Evolutionary conservation across 2,329 filamentous ascomycete genomes (phyloP), one percentile per base, ranked within the genome.

Genomic region (Acephala macrosclerotiorum): DNA sequence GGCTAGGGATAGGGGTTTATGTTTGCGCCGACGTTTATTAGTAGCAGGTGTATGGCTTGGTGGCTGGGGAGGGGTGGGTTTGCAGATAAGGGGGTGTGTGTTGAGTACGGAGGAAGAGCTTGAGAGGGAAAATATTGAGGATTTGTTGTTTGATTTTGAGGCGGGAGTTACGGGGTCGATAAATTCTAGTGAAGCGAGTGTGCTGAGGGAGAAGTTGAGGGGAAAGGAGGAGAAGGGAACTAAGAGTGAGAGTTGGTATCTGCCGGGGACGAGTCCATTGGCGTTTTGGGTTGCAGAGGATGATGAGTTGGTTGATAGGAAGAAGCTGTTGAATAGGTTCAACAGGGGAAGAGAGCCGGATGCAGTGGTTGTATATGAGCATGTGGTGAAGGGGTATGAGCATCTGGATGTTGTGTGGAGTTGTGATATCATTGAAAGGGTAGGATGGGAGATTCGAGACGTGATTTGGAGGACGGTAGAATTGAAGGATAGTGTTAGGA

Each of bases 31-130:
- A 92, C 96, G 0, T 96, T 96, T 73, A 92, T 97, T 60, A 93
- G 90, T 71, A 87, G 92, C 0, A 94, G 97, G 79, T 91, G 89
- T 64, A 97, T 97, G 93, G 85, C 92, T 7, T 97, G 95, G 95
- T 97, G 95, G 94, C 84, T 97, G 0, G 94, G 94, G 0, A 83
- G 89, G 4, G 92, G 95, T 71, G 93, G 94, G 70, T 97, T 96
- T 74, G 90, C 87, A 29, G 88, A 84, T 71, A 93, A n/a, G 97
- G 73, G 93, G 92, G 75, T 97, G 94, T 75, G 96, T 97, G 60
- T 81, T 97, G 7, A 86, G 91, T 0, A 96, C 93, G 0, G 86
- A 86, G 40, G 91, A 94, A 66, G 87, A 90, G 72, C 87, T 90
- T 47, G 80, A 78, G 35, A 82, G 89, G 63, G 88, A 91, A 61